Base-by-base conservation (phyloP, 164 flowering plant genomes). In the Stephania yunnanensis region DNA sequence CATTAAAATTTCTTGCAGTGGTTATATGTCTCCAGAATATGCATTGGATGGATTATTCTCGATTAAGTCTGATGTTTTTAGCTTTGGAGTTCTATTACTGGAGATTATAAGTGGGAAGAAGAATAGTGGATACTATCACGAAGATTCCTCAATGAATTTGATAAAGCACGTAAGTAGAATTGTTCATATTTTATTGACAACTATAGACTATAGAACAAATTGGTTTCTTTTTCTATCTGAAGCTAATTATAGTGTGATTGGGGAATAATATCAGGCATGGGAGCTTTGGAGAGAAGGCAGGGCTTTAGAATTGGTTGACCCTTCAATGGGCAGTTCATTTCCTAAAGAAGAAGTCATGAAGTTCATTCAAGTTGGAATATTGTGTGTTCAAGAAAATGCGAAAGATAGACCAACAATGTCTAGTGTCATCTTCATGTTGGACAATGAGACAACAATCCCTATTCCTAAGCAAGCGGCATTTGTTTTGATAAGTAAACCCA, bases 21-120 rank as follows among this genome's bases (percentile, higher is more conserved):
- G 94, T 22, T 89, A 89, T 66, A 89, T 89, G 94, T 81, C 94
- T 12, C 94, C 92, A 3, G 92, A 90, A 74, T 89, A 90, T 64
- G 89, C 90, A 30, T 84, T 90, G 91, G 86, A 86, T 67, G 92
- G 95, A 7, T 74, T 78, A 1, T 89, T 88, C 80, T 89, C 95
- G 0, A 73, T 75, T 13, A 91, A 88, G 78, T 91, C 92, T 4
- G 95, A 91, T 78, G 89, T 85, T 25, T 91, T 88, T 71, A 88
- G 92, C 66, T 90, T 89, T 30, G 95, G 92, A 2, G 92, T 91
- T 15, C 53, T 91, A 1, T 85, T 89, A 2, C 69, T 91, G 69
- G 95, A 91, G 82, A 87, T 88, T 19, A 74, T 91, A 1, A 87
- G 86, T 55, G 92, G 92, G 1, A 86, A 79, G 72, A 88, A 80